Evolutionary conservation across 1,284 basidiomycete species (phyloP).

Genomic region (Ceratorhiza oryzae-sativae): DNA sequence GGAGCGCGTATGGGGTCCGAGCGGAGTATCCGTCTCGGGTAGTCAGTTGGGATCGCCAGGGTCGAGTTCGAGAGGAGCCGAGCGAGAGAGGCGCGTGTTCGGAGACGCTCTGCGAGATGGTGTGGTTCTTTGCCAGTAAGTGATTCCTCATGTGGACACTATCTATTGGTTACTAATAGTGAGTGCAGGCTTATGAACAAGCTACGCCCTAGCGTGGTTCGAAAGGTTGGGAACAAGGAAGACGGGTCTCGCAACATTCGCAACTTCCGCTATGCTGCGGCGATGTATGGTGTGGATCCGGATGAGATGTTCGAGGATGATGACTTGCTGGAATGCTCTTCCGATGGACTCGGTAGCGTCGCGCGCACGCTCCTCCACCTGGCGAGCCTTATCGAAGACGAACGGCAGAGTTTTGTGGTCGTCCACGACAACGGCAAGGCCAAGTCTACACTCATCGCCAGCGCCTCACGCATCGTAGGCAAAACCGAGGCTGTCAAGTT

Average conservation of each 20-base stretch:
- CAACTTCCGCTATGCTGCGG: constrained; percentile 73
- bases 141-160: constrained; percentile 44
- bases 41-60: constrained; percentile 47
- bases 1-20: constrained; percentile 75
- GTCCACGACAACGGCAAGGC: constrained; percentile 37
- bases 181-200: constrained; percentile 73
- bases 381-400: constrained; percentile 39
- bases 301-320: constrained; percentile 72
- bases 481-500: constrained; percentile 37
- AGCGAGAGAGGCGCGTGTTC: constrained; percentile 73
- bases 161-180: background rate
- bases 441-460: constrained; percentile 31
- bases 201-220: constrained; percentile 65
- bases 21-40: constrained; percentile 49
- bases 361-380: constrained; percentile 52
- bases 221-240: constrained; percentile 70
- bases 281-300: constrained; percentile 59
- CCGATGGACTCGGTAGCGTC: constrained; percentile 68
- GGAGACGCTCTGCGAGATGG: constrained; percentile 80
- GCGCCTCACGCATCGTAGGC: constrained; percentile 35
- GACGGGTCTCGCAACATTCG: constrained; percentile 74
- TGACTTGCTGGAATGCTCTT: constrained; percentile 65
- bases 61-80: constrained; percentile 64
- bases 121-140: constrained; percentile 85
- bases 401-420: constrained; percentile 37